phyloP scores from a whole-genome alignment of 139 green algal species.

The Coelastrella sp. region DNA sequence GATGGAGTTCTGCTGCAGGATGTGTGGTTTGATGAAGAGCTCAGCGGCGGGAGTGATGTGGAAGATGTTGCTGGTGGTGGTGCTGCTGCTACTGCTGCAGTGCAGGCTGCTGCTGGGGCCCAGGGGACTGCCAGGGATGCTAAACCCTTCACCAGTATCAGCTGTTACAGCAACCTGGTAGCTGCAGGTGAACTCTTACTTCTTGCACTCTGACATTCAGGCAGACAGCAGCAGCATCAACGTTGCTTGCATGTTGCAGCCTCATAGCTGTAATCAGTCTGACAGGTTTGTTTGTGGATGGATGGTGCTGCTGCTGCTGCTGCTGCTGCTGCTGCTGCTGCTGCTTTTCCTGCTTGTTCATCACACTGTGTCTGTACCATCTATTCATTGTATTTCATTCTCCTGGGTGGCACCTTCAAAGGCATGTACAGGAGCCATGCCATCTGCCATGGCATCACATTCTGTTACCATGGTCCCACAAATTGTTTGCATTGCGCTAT shows the following conservation, averaged over 20 bases:
- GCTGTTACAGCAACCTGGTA: slow-evolving; percentile 49
- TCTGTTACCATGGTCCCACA: no score
- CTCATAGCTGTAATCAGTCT: no score
- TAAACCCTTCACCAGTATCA: slow-evolving; percentile 52
- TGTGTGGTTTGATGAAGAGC: slow-evolving; percentile 4
- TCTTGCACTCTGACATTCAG: not conserved
- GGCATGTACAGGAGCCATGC: no score
- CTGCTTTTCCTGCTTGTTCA: not conserved
- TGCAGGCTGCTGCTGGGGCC: not conserved
- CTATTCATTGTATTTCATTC: no score
- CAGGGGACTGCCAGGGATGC: not conserved
- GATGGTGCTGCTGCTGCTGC: not conserved
- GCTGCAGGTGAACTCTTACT: slow-evolving; percentile 37
- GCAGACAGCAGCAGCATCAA: no score
- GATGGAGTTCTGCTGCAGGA: slow-evolving; percentile 40
- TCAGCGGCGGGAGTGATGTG: not conserved
- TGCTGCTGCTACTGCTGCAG: not conserved
- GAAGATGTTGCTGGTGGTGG: slow-evolving; percentile 2
- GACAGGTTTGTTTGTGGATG: not conserved
- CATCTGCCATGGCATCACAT: no score
- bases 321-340: slow-evolving; percentile 9
- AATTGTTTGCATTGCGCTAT: no score
- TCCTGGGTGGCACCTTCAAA: no score
- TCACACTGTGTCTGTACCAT: no score
- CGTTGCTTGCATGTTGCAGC: no score